Conservation (phyloP, 1,139 yeast species). For the Diutina catenulata region DNA sequence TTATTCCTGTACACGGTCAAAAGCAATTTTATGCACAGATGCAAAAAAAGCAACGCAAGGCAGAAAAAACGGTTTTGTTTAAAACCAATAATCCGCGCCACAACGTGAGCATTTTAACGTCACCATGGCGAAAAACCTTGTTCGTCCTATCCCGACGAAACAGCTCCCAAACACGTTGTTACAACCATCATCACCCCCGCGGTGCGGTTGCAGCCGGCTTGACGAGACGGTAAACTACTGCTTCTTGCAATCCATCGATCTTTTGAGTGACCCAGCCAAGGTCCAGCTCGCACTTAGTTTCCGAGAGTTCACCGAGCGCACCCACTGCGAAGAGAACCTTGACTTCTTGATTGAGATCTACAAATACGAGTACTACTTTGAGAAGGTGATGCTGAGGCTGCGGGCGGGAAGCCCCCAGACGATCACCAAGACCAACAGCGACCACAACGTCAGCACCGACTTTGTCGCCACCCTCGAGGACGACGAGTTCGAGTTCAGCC, state of each 20-base stretch:
- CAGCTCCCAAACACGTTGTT: neutral
- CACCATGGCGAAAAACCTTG: no score
- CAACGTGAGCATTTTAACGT: no score
- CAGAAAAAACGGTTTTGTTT: no score
- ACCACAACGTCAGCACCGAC: neutral
- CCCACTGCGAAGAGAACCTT: conserved; percentile 11
- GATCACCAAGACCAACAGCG: neutral
- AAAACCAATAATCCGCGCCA: no score
- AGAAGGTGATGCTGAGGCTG: conserved; percentile 9
- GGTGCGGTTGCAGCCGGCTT: no score
- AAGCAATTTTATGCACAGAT: no score
- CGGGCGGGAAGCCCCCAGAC: neutral
- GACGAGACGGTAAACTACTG: conserved; percentile 15
- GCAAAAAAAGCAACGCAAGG: no score
- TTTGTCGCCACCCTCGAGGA: conserved; percentile 8
- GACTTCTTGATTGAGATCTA: conserved; percentile 10
- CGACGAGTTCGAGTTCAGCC: conserved; percentile 10
- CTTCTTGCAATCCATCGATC: conserved; percentile 12
- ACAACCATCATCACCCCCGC: neutral
- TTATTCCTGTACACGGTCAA: no score
- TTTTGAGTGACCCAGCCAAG: conserved; percentile 9
- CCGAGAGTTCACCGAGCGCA: conserved; percentile 10
- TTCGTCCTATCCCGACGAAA: no score
- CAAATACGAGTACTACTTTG: conserved; percentile 16
- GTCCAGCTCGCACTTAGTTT: conserved; percentile 10